phyloP scores from a whole-genome alignment of 345 rosid genomes.

The Eucalyptus coolabah region DNA sequence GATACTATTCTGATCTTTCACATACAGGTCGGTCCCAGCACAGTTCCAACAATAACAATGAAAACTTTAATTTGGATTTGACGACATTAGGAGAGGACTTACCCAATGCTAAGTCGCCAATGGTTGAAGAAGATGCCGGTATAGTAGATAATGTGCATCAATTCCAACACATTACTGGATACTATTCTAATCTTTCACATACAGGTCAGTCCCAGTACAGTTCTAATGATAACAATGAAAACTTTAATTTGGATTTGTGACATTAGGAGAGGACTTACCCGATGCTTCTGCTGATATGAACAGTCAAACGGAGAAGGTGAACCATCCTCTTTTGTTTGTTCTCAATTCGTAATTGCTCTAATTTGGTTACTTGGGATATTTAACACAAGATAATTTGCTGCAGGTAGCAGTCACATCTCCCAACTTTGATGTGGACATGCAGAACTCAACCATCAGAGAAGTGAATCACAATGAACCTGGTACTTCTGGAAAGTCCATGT shows the following conservation, averaged over 20 bases:
- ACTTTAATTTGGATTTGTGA: neutral
- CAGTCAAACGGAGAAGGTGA: conserved; percentile 5
- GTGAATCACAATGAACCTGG: conserved; percentile 3
- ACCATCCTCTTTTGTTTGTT: conserved; percentile 2
- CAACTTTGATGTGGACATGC: conserved; percentile 1
- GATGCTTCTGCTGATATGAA: conserved; percentile 7
- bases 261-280: conserved; percentile 7
- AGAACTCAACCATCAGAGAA: conserved; percentile 3
- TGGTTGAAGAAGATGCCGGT: conserved; percentile 15
- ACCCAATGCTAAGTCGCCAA: conserved; percentile 5
- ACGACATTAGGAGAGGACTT: conserved; percentile 6
- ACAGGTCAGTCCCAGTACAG: conserved; percentile 4
- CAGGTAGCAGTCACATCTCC: conserved; percentile 15
- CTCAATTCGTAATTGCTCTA: neutral
- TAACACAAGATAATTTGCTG: conserved; percentile 15
- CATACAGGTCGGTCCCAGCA: conserved; percentile 5
- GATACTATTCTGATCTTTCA: conserved; percentile 6
- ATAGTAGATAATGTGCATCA: conserved; percentile 3
- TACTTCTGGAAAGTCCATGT: no score
- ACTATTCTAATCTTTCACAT: conserved; percentile 9
- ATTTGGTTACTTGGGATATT: neutral
- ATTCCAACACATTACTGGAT: neutral
- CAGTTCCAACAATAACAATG: conserved; percentile 1
- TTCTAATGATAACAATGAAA: conserved; percentile 1
- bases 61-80: neutral